phyloP scores from a whole-genome alignment of 2,329 filamentous ascomycete species.

The Aspergillus unguis region DNA sequence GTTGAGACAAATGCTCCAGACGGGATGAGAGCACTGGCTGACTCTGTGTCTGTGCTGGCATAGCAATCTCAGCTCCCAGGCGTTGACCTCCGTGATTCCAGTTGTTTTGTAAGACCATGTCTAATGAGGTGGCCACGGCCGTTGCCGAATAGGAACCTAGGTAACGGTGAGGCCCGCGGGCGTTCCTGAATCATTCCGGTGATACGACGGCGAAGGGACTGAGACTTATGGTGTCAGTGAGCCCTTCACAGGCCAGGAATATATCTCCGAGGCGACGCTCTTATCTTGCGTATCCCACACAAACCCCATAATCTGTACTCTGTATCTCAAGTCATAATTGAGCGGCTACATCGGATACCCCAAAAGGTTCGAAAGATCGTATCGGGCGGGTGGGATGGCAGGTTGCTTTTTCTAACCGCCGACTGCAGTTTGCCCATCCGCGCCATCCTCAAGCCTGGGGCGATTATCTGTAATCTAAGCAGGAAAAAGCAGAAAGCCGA shows the following conservation, averaged over 20 bases:
- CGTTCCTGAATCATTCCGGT: slow-evolving; percentile 2
- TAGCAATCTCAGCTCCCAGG: neutral
- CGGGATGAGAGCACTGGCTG: too few relatives aligned
- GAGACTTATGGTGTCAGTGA: neutral
- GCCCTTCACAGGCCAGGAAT: neutral
- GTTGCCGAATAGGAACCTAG: neutral
- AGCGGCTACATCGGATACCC: neutral
- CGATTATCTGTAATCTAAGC: too few relatives aligned
- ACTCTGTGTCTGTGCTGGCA: neutral
- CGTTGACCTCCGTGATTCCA: neutral
- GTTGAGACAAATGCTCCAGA: neutral
- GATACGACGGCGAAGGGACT: neutral
- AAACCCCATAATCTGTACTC: neutral
- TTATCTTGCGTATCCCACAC: neutral
- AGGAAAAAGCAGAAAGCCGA: neutral
- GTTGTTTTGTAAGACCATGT: neutral
- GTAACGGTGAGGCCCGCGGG: neutral
- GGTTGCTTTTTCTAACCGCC: neutral
- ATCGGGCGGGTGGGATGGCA: slow-evolving; percentile 14
- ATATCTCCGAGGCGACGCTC: neutral
- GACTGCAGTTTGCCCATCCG: neutral
- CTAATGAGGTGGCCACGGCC: neutral
- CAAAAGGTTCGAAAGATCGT: slow-evolving; percentile 8
- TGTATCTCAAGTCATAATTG: neutral
- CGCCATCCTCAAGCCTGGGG: neutral